These are phyloP conservation scores for Mycotypha africana DNA, from an alignment of 371 early-diverging fungal species.

Conservation along the genomic window DNA sequence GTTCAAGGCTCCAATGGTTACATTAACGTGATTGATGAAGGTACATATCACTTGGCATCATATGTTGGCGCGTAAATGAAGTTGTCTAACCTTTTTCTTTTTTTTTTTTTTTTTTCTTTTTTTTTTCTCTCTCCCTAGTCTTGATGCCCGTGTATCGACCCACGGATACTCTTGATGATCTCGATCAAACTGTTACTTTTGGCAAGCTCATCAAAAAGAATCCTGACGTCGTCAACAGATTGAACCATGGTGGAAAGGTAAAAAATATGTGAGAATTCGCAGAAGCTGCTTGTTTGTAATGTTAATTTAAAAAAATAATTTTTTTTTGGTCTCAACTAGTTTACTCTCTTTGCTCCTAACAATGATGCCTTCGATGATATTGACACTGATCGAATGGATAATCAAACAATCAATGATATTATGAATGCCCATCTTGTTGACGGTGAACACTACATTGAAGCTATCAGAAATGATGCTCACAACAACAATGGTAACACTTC, in stretches of 20 bases:
- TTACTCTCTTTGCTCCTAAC: constrained; percentile 35
- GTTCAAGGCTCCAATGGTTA: constrained; percentile 34
- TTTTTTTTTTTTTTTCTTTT: no score
- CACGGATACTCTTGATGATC: constrained; percentile 13
- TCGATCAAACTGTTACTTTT: constrained; percentile 7
- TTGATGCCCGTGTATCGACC: constrained; percentile 26
- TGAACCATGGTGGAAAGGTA: constrained; percentile 27
- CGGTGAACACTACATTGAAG: constrained; percentile 33
- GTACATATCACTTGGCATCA: constrained; percentile 17
- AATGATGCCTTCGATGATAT: constrained; percentile 14
- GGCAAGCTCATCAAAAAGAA: constrained; percentile 1
- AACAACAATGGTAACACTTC: constrained; percentile 3
- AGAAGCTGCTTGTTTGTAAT: no score
- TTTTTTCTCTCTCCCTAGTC: no score
- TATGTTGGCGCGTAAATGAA: no score
- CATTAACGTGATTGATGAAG: constrained; percentile 27
- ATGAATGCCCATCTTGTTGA: constrained; percentile 27
- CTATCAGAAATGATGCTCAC: constrained; percentile 23
- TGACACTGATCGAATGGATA: not conserved
- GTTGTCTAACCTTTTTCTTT: not conserved
- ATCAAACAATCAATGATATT: constrained; percentile 12
- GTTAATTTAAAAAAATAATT: no score
- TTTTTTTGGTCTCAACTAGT: constrained; percentile 8
- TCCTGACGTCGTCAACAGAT: constrained; percentile 5
- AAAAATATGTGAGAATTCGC: not conserved